Base-by-base conservation (phyloP, 2,329 filamentous ascomycete species). In the Clarireedia homoeocarpa region DNA sequence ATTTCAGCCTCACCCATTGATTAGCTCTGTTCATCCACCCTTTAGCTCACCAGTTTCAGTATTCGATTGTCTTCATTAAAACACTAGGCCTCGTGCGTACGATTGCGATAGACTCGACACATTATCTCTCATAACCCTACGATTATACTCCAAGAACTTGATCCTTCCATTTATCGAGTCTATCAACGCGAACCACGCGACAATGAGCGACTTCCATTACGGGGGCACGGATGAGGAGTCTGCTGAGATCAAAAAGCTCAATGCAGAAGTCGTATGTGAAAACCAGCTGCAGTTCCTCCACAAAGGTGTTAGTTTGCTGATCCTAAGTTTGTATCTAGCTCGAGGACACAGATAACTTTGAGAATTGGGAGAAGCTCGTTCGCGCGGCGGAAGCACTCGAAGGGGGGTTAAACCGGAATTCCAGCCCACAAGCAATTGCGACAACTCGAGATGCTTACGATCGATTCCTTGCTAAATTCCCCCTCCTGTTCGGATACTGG, bases 401-500 rank as follows among this genome's bases (percentile, higher is more conserved):
- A 69, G 92, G 91, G 59, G 94, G 92, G 56, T 81, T 99, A 61
- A 96, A 95, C 71, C 88, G 94, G 65, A 99, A 99, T 74, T 97
- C 94, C 44, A 96, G 89, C 70, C 91, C 94, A 0, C 89, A 95
- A 68, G 89, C 94, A 27, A 91, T 99, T 65, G 85, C 90, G 20
- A 86, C 90, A 10, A 86, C 91, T 55, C 87, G 94, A 72, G 84
- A 89, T 71, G 83, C 89, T 60, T 97, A 95, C 75, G 91, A 99
- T 71, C 84, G 88, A 48, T 95, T 99, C 69, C 85, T 99, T 23
- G 83, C 89, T 59, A 96, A 96, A 69, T 99, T 96, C 63, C 94
- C 94, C 2, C 80, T 97, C 10, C 83, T 97, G 40, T 99, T 97
- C 67, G 94, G 92, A 52, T 99, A 97, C 76, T 99, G 94, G 94